Evolutionary conservation across 2,329 filamentous ascomycete genomes (phyloP), one percentile per base, ranked within the genome.

Genomic region (Aspergillus costaricaensis): DNA sequence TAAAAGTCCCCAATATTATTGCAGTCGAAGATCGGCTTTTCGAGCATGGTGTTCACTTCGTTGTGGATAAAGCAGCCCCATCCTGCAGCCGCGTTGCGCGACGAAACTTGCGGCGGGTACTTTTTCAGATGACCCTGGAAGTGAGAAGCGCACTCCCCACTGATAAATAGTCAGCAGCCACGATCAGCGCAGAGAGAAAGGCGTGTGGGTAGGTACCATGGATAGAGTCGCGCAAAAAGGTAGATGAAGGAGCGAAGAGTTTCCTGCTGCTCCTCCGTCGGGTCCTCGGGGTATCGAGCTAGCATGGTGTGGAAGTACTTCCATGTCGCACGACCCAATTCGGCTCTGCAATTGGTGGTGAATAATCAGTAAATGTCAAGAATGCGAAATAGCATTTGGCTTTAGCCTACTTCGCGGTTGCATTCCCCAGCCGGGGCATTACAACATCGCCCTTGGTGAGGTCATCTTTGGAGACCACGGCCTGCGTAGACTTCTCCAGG

Each of bases 21-120:
- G 73, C 86, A 89, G 71, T 88, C 85, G 68, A 88, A 89, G 21
- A 84, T 72, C 5, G 82, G 80, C 72, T 89, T 89, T 32, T 81
- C 73, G 61, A 89, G 75, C 68, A 85, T 83, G 69, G 83, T 80
- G 69, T 89, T 89, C 62, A 89, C 86, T 68, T 87, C 80, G 64
- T 89, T 89, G 69, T 89, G 86, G 43, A 88, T 83, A 69, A 86
- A 85, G 71, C 86, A 89, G 8, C 83, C 86, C 86, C 86, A 89
- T 27, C 82, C 86, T 3, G 86, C 85, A n/a, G 86, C 86, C 1
- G 83, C 81, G 57, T 82, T 83, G 44, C 86, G 80, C 21, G 85
- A 86, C 5, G 83, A 85, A 15, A 87, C 85, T 69, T 89, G 86
- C 14, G 86, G 86, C 43, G 86, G 86, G 66, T 84, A 88, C 66